phyloP scores from a whole-genome alignment of 257 asterid genomes.

The Parsonsia alboflavescens region DNA sequence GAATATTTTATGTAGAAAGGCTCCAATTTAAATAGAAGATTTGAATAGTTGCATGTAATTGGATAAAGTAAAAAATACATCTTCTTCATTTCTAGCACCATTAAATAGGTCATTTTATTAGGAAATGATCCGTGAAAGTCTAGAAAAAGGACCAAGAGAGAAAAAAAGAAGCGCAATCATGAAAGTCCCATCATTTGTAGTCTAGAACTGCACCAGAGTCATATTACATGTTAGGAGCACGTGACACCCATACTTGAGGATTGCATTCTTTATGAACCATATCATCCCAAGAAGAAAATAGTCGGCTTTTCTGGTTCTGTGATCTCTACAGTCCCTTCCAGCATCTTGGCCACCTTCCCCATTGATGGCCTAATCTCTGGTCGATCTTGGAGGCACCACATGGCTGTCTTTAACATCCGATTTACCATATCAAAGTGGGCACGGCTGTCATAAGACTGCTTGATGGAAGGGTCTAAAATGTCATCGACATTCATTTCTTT shows the following conservation, averaged over 20 bases:
- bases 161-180: neutral
- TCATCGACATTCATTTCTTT: constrained; percentile 64
- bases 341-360: constrained; percentile 94
- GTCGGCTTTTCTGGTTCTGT: constrained; percentile 63
- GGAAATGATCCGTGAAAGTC: too few relatives aligned
- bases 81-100: too few relatives aligned
- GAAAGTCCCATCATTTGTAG: neutral
- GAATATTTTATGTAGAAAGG: too few relatives aligned
- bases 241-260: neutral
- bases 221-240: neutral
- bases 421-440: constrained; percentile 63
- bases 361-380: constrained; percentile 75
- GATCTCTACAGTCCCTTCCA: constrained; percentile 84
- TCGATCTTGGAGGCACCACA: constrained; percentile 84
- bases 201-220: neutral
- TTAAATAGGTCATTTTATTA: too few relatives aligned
- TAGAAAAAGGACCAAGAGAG: too few relatives aligned
- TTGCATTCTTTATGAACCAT: neutral
- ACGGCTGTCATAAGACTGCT: constrained; percentile 45
- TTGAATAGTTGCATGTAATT: too few relatives aligned
- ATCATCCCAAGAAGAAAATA: constrained; percentile 40
- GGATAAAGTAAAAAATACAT: too few relatives aligned
- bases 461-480: constrained; percentile 52
- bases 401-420: constrained; percentile 80
- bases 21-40: too few relatives aligned